These are phyloP conservation scores for Teunomyces stri DNA, from an alignment of 805 yeast species.

Conservation along the genomic window DNA sequence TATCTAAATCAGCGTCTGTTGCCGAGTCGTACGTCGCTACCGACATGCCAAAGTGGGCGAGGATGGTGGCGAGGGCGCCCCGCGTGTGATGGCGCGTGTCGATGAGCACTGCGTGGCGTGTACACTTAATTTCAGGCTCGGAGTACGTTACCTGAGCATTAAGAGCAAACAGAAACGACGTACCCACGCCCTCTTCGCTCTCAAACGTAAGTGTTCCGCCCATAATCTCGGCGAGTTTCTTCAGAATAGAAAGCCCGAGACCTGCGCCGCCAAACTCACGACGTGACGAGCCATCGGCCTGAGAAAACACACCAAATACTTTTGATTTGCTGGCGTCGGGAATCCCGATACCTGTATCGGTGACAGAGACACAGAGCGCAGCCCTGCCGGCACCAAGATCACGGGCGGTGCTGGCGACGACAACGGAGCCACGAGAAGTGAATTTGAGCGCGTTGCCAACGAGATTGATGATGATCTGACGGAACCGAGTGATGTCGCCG, in stretches of 20 bases:
- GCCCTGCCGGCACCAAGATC: constrained; percentile 27
- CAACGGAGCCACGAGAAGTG: constrained; percentile 43
- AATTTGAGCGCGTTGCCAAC: constrained; percentile 56
- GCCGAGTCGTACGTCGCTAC: constrained; percentile 20
- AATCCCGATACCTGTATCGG: constrained; percentile 56
- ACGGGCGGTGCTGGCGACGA: constrained; percentile 33
- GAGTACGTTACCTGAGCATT: constrained; percentile 24
- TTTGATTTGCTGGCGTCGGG: constrained; percentile 42
- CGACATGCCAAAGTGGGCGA: constrained; percentile 34
- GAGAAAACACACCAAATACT: constrained; percentile 52
- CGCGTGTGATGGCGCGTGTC: constrained; percentile 30
- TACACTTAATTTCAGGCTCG: constrained; percentile 17
- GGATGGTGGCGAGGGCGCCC: constrained; percentile 28
- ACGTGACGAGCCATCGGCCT: constrained; percentile 54
- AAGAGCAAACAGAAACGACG: constrained; percentile 42
- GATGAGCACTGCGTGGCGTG: constrained; percentile 25
- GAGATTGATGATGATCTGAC: constrained; percentile 51
- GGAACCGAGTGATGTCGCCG: constrained; percentile 50
- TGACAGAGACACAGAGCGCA: constrained; percentile 39
- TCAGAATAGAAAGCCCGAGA: constrained; percentile 47
- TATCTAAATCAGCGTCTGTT: too few relatives aligned
- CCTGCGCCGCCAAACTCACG: constrained; percentile 55
- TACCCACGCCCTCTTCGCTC: constrained; percentile 46
- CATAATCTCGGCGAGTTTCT: constrained; percentile 48
- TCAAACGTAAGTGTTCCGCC: constrained; percentile 47